A percentile compares a stretch with the other conserved stretches of the same genome.
Conservation (phyloP, 805 yeast species). For the Pichia pseudocactophila region DNA sequence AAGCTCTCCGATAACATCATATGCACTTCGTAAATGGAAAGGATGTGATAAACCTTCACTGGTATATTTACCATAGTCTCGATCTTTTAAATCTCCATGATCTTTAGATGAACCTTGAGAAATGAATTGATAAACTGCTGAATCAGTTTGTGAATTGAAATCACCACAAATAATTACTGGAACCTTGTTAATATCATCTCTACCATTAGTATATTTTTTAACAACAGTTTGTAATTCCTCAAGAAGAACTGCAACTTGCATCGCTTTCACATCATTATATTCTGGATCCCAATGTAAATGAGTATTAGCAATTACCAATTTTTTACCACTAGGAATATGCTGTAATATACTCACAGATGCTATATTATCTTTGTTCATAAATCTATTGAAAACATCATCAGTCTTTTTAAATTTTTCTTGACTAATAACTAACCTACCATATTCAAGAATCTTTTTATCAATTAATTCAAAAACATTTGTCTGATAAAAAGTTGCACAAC, state of each 20-base stretch:
- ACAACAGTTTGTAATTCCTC: slow-evolving; percentile 73
- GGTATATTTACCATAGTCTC: slow-evolving; percentile 87
- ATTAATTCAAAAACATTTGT: slow-evolving; percentile 57
- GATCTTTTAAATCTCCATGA: slow-evolving; percentile 74
- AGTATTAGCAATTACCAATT: slow-evolving; percentile 71
- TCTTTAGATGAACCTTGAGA: slow-evolving; percentile 71
- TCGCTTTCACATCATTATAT: slow-evolving; percentile 88
- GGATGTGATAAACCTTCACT: slow-evolving; percentile 80
- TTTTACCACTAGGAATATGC: slow-evolving; percentile 62
- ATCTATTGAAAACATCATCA: slow-evolving; percentile 90
- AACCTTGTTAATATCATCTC: slow-evolving; percentile 32
- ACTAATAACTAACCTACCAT: slow-evolving; percentile 69
- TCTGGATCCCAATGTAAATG: slow-evolving; percentile 99
- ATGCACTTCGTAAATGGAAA: slow-evolving; percentile 77
- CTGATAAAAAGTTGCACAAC: slow-evolving; percentile 91
- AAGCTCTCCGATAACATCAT: slow-evolving; percentile 75
- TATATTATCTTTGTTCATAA: slow-evolving; percentile 91
- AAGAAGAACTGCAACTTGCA: slow-evolving; percentile 85
- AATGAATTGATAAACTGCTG: slow-evolving; percentile 89
- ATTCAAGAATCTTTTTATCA: slow-evolving; percentile 71
- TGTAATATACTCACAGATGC: slow-evolving; percentile 73
- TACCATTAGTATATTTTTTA: slow-evolving; percentile 31
- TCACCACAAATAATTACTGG: slow-evolving; percentile 93
- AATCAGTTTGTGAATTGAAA: slow-evolving; percentile 77
- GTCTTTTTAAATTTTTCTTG: slow-evolving; percentile 85